Conservation (phyloP, 2,329 filamentous ascomycete species). For the Trichoderma sp. region DNA sequence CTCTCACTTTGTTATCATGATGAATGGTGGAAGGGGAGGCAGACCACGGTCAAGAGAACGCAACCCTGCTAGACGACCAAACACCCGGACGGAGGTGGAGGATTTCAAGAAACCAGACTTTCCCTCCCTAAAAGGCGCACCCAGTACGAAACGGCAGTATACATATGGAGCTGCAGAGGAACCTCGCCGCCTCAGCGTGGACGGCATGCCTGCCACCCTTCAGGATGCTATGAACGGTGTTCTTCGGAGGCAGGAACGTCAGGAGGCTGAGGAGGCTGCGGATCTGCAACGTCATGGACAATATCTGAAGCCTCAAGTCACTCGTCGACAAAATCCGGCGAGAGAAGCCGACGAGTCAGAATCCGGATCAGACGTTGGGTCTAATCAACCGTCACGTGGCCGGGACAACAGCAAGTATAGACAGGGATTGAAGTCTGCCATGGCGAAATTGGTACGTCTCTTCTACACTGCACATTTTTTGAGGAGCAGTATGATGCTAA, state of each 20-base stretch:
- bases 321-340: background rate
- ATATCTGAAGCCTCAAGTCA: background rate
- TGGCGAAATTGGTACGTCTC: background rate
- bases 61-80: slow-evolving; percentile 7
- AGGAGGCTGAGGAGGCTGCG: background rate
- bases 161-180: slow-evolving; percentile 42
- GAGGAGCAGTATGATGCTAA: background rate
- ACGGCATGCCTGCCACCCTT: background rate
- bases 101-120: slow-evolving; percentile 31
- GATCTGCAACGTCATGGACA: background rate
- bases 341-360: background rate
- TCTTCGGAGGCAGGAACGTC: slow-evolving; percentile 15
- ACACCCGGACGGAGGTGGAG: background rate
- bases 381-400: background rate
- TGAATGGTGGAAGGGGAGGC: slow-evolving; percentile 9
- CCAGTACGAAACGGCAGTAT: slow-evolving; percentile 41
- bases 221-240: slow-evolving; percentile 6
- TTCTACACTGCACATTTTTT: background rate
- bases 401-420: background rate
- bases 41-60: slow-evolving; percentile 25
- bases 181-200: slow-evolving; percentile 28
- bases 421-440: background rate
- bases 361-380: background rate
- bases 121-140: slow-evolving; percentile 34
- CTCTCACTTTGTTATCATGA: background rate